Base-by-base conservation (phyloP, 495 filamentous ascomycete species). In the Monascus purpureus region DNA sequence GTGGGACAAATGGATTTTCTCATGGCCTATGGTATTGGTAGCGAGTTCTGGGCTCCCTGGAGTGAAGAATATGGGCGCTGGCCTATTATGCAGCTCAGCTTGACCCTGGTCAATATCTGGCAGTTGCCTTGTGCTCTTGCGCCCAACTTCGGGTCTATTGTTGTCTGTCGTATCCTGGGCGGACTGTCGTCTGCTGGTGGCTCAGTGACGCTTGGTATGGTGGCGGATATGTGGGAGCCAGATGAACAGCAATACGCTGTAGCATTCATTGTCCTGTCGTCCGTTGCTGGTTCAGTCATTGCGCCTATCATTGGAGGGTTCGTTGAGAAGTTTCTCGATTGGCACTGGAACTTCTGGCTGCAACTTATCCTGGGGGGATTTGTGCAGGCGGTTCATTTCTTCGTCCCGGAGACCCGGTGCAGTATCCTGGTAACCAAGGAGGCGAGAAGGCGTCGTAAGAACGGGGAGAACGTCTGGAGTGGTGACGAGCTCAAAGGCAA, bases 261-360 rank as follows among this genome's bases (percentile, higher is more conserved):
- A 8, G 75, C 75, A 0, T 81, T 57, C 33, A 63, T 80, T 29
- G 74, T 80, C n/a, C 70, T 82, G 33, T 76, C 73, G 8, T 80
- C 75, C 2, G 77, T 81, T 14, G 71, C 69, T 30, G 77, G 77
- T 8, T 77, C 77, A 0, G 62, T 76, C 24, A 51, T 83, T 6
- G 81, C 79, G 2, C 76, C 81, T 1, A 70, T 86, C 31, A 56
- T 83, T 22, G 81, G 81, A 33, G 80, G 79, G 12, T 82, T 82
- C 42, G 59, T 78, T 32, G 67, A 77, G 35, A 50, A 56, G 6
- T 65, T 63, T 38, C 53, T 75, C 8, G 43, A 49, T 13, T 82
- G 75, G 78, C 58, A 57, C 22, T 86, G 80, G 81, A 68, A 57
- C 20, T 75, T 80, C 46, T 82, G 76, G 77, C 68, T 82, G 35